Conservation (phyloP, 495 filamentous ascomycete genomes). For the Xylaria intraflava region DNA sequence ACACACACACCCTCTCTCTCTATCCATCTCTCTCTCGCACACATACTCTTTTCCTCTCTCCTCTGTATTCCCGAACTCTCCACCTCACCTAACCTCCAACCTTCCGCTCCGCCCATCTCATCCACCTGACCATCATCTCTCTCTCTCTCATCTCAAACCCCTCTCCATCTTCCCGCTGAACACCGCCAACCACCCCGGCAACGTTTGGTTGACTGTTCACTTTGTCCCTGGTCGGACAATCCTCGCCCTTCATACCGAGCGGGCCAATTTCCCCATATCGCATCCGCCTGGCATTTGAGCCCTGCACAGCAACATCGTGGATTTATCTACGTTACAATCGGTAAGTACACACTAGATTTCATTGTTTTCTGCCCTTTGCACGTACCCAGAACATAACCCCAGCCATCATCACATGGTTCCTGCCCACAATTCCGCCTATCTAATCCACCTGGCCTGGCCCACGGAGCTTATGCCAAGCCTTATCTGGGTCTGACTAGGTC, state of each 20-base stretch:
- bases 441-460: conserved; percentile 6
- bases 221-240: neutral
- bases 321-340: conserved; percentile 1
- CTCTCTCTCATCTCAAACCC: conserved; percentile 9
- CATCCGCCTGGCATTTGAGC: conserved; percentile 4
- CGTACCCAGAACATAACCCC: neutral
- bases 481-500: conserved; percentile 4
- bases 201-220: neutral
- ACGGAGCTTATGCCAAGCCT: conserved; percentile 8
- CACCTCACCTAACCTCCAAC: conserved; percentile 11
- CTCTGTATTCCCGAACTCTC: neutral
- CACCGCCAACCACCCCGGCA: conserved; percentile 6
- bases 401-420: neutral
- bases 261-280: conserved; percentile 4
- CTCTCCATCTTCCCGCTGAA: conserved; percentile 15
- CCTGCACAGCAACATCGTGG: neutral
- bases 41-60: conserved; percentile 6
- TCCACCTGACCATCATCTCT: conserved; percentile 9
- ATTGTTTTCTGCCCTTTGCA: neutral
- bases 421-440: neutral
- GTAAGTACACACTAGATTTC: conserved; percentile 1
- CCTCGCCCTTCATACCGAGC: conserved; percentile 6
- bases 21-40: conserved; percentile 12
- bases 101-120: neutral
- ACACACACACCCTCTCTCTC: no score